Evolutionary conservation across 177 flowering plant genomes (phyloP).

Genomic region (Vitis hybrid): DNA sequence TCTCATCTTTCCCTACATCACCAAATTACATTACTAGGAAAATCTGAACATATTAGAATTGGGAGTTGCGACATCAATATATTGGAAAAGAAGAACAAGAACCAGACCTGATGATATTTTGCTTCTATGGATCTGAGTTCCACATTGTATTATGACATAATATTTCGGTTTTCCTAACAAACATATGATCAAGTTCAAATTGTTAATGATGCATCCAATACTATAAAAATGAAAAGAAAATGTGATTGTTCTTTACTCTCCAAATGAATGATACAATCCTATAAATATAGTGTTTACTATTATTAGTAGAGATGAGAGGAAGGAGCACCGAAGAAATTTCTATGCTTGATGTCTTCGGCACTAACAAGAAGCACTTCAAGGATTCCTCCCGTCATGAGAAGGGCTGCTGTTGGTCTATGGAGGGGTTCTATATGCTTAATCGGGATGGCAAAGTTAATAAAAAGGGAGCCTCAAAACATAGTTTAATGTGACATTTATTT

Average conservation of each 20-base stretch:
- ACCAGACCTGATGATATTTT: constrained; percentile 58
- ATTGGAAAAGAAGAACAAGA: background rate
- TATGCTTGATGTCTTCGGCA: constrained; percentile 58
- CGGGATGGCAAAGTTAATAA: no score
- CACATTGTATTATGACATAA: constrained; percentile 60
- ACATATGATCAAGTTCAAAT: constrained; percentile 4
- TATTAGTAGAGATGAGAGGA: background rate
- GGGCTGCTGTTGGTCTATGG: background rate
- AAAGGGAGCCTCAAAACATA: background rate
- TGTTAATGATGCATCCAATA: background rate
- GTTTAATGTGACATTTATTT: background rate
- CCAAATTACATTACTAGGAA: background rate
- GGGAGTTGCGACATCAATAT: background rate
- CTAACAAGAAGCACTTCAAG: constrained; percentile 75
- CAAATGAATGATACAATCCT: background rate
- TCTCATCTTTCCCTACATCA: constrained; percentile 42
- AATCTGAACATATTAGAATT: background rate
- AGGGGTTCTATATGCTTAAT: background rate
- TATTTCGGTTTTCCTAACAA: constrained; percentile 54
- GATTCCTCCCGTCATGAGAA: constrained; percentile 45
- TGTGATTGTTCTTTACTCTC: no score
- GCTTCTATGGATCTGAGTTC: constrained; percentile 48
- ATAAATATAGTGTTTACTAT: background rate
- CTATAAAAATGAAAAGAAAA: background rate
- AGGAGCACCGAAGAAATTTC: constrained; percentile 47